Conservation (phyloP, 2,329 filamentous ascomycete genomes). For the Fusarium sp. region DNA sequence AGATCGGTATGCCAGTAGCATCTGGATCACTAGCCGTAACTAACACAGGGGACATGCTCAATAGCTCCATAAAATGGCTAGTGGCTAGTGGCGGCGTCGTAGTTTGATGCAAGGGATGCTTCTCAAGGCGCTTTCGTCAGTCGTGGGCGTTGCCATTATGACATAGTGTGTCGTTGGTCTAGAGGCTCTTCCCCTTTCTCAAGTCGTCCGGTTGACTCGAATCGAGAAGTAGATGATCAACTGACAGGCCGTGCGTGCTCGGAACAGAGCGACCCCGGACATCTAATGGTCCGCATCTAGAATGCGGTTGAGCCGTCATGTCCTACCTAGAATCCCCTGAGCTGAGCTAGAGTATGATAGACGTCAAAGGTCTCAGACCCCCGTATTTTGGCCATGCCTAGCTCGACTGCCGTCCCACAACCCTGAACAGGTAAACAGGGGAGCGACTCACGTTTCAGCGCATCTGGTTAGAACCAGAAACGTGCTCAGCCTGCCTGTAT, state of each 20-base stretch:
- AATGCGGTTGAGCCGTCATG: slow-evolving; percentile 15
- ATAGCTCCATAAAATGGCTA: slow-evolving; percentile 17
- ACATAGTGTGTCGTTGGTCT: slow-evolving; percentile 21
- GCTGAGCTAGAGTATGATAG: slow-evolving; percentile 8
- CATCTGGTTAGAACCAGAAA: slow-evolving; percentile 39
- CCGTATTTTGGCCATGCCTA: slow-evolving; percentile 21
- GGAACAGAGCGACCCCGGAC: slow-evolving; percentile 40
- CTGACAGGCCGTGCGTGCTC: slow-evolving; percentile 25
- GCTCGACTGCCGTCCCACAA: slow-evolving; percentile 22
- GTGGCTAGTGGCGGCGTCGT: slow-evolving; percentile 20
- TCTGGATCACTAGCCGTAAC: slow-evolving; percentile 15
- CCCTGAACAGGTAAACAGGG: slow-evolving; percentile 40
- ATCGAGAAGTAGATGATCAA: slow-evolving; percentile 21
- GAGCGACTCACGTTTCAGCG: slow-evolving; percentile 48
- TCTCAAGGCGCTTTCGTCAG: slow-evolving; percentile 15
- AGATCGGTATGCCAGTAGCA: slow-evolving; percentile 29
- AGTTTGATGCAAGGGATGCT: slow-evolving; percentile 36
- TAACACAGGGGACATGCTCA: slow-evolving; percentile 12
- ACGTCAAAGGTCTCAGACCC: slow-evolving; percentile 36
- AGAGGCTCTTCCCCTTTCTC: slow-evolving; percentile 31
- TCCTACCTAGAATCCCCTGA: slow-evolving; percentile 19
- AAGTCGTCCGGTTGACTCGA: slow-evolving; percentile 2
- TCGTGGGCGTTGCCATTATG: slow-evolving; percentile 22
- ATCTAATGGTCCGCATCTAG: slow-evolving; percentile 33
- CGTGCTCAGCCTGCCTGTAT: slow-evolving; percentile 20